A percentile compares a stretch with the other conserved stretches of the same genome.
phyloP scores from a whole-genome alignment of 2,329 filamentous ascomycete genomes.

The Calycina herbarum region DNA sequence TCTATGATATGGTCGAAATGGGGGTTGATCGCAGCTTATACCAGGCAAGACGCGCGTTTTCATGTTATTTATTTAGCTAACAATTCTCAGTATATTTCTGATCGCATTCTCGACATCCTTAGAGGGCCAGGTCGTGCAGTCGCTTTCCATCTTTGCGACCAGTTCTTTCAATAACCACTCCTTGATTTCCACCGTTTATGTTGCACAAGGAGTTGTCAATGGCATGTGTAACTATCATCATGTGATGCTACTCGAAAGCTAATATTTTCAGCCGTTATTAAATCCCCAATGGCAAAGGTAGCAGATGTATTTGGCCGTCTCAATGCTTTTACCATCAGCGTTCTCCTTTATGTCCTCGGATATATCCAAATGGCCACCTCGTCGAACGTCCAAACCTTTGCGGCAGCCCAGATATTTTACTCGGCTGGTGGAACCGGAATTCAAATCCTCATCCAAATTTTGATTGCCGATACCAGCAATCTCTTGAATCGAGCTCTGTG shows the following conservation, averaged over 20 bases:
- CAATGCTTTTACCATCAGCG: conserved; percentile 46
- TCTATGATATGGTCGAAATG: conserved; percentile 32
- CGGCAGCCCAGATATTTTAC: conserved; percentile 61
- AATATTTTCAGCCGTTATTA: conserved; percentile 50
- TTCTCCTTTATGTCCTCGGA: conserved; percentile 46
- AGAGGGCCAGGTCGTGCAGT: conserved; percentile 45
- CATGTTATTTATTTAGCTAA: neutral
- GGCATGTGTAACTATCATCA: conserved; percentile 42
- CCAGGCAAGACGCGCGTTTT: conserved; percentile 20
- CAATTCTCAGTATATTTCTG: conserved; percentile 43
- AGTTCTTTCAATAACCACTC: conserved; percentile 53
- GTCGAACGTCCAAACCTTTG: conserved; percentile 58
- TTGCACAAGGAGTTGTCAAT: conserved; percentile 45
- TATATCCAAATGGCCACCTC: conserved; percentile 67
- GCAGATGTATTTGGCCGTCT: conserved; percentile 51
- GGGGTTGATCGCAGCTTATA: conserved; percentile 30
- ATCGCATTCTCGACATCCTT: conserved; percentile 49
- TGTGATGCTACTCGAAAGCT: conserved; percentile 29
- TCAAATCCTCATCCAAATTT: conserved; percentile 55
- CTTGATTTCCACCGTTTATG: conserved; percentile 43
- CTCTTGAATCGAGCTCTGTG: conserved; percentile 59
- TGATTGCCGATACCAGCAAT: conserved; percentile 66
- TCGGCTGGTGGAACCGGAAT: conserved; percentile 53
- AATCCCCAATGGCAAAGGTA: conserved; percentile 54
- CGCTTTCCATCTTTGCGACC: conserved; percentile 43